phyloP scores from a whole-genome alignment of 1,139 yeast genomes.

The Suhomyces guaymorum region DNA sequence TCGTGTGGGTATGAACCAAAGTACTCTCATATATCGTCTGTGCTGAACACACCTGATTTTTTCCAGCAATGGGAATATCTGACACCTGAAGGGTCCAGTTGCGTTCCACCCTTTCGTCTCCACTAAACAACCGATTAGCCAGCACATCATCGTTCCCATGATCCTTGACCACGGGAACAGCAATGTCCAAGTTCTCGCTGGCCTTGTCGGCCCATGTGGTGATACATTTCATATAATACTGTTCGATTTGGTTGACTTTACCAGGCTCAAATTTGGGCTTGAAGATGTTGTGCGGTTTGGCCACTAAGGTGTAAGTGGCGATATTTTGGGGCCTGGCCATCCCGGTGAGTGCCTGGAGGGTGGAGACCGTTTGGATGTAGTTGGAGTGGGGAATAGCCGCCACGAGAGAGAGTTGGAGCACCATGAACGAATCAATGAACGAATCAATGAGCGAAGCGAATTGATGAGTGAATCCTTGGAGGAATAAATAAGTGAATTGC shows the following conservation, averaged over 20 bases:
- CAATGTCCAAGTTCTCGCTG: slow-evolving; percentile 27
- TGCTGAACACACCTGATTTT: slow-evolving; percentile 56
- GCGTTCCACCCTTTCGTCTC: slow-evolving; percentile 26
- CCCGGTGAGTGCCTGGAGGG: slow-evolving; percentile 50
- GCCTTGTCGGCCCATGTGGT: slow-evolving; percentile 43
- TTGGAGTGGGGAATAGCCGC: slow-evolving; percentile 44
- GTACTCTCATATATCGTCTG: slow-evolving; percentile 75
- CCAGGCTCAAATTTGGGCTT: slow-evolving; percentile 53
- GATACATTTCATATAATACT: slow-evolving; percentile 46
- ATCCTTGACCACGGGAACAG: slow-evolving; percentile 27
- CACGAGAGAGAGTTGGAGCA: slow-evolving; percentile 46
- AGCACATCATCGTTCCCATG: slow-evolving; percentile 21
- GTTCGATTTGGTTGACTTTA: slow-evolving; percentile 51
- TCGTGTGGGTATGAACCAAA: slow-evolving; percentile 48
- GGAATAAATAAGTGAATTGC: background rate
- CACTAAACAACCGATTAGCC: slow-evolving; percentile 36
- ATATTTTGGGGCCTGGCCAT: slow-evolving; percentile 39
- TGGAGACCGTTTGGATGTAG: slow-evolving; percentile 45
- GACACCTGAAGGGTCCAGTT: slow-evolving; percentile 68
- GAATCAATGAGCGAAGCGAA: background rate
- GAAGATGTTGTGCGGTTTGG: slow-evolving; percentile 46
- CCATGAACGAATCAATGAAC: too few species aligned
- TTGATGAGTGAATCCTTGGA: background rate
- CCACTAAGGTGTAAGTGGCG: slow-evolving; percentile 45
- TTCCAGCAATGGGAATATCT: slow-evolving; percentile 90